Percentiles rank a stretch among this genome's conserved stretches.
Evolutionary conservation across 495 filamentous ascomycete genomes (phyloP).

Genomic region (Tetracladium marchalianum): DNA sequence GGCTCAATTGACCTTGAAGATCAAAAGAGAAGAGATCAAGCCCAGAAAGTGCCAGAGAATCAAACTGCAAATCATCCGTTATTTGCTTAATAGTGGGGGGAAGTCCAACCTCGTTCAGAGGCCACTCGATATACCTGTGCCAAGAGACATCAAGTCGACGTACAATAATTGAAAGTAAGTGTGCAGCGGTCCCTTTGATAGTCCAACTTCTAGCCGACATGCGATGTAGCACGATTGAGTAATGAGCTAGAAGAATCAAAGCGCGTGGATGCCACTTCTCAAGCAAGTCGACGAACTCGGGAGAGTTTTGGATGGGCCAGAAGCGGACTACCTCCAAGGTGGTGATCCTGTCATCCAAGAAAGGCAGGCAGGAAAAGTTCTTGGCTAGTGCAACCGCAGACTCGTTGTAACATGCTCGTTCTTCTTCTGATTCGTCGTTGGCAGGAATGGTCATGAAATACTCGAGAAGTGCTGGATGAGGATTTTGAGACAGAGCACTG

Average conservation of each 20-base stretch:
- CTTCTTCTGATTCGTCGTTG: background rate
- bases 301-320: conserved; percentile 7
- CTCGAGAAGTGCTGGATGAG: too few species aligned
- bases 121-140: conserved; percentile 6
- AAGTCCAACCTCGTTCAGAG: conserved; percentile 1
- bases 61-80: conserved; percentile 1
- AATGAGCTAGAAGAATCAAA: conserved; percentile 10
- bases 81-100: too few species aligned
- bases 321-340: conserved; percentile 4
- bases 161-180: background rate
- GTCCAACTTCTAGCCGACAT: conserved; percentile 4
- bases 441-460: background rate
- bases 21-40: too few species aligned
- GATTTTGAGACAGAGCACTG: background rate
- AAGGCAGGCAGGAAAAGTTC: background rate
- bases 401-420: background rate
- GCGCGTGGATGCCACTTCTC: conserved; percentile 5
- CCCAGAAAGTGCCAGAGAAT: too few species aligned
- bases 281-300: conserved; percentile 4
- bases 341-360: background rate
- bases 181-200: background rate
- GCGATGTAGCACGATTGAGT: conserved; percentile 7
- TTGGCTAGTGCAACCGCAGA: conserved; percentile 4
- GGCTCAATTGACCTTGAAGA: too few species aligned
- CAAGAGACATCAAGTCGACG: background rate